Conservation (phyloP, 208 protist species). For the Trichomonas vaginalis region DNA sequence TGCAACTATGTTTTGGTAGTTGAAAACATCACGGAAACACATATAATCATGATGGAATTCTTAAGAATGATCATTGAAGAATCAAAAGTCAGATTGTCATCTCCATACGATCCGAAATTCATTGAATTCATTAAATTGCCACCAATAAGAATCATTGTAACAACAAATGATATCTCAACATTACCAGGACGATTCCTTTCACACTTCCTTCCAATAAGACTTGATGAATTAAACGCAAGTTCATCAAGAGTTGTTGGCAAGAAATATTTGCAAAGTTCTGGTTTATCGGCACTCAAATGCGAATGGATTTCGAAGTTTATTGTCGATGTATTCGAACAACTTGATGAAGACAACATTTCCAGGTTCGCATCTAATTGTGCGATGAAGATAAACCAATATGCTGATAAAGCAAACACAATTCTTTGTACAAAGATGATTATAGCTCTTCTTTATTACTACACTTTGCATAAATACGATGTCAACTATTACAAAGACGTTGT, state of each 20-base stretch:
- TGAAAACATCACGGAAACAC: not conserved
- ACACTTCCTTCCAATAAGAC: not conserved
- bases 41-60: not conserved
- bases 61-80: not conserved
- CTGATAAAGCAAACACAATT: not conserved
- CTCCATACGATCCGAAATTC: not conserved
- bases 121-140: not conserved
- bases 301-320: not conserved
- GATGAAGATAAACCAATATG: not conserved
- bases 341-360: not conserved
- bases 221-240: not conserved
- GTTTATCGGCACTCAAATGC: not conserved
- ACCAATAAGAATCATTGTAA: not conserved
- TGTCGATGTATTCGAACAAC: not conserved
- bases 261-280: not conserved
- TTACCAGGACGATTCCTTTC: not conserved
- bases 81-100: not conserved
- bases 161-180: not conserved
- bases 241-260: not conserved
- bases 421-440: not conserved
- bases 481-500: not conserved
- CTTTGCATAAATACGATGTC: not conserved
- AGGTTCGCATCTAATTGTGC: not conserved
- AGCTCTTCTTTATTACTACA: not conserved
- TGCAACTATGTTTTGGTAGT: not conserved